Percentiles rank a stretch among this genome's conserved stretches.
Evolutionary conservation across 139 green algal genomes (phyloP).

Genomic region (Chlorella sp.): DNA sequence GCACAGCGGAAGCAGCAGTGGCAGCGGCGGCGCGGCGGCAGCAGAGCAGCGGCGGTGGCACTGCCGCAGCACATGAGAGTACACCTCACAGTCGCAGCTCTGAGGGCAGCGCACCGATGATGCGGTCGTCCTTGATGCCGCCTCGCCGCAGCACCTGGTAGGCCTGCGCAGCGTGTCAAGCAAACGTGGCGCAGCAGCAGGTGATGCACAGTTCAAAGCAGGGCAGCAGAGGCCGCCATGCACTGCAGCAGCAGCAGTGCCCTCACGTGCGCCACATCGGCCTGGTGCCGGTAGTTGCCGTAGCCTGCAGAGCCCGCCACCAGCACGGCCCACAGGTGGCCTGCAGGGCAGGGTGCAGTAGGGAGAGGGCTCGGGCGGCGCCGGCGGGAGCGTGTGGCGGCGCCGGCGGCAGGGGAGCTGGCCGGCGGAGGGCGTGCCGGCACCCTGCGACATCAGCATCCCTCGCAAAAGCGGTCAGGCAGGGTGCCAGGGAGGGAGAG

Average conservation of each 20-base stretch:
- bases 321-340: conserved; percentile 87
- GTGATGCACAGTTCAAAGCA: too few species aligned
- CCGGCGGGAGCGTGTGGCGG: not conserved
- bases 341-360: conserved; percentile 46
- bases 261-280: conserved; percentile 75
- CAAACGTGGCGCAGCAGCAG: too few species aligned
- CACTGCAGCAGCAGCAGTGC: not conserved
- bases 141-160: conserved; percentile 80
- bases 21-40: not conserved
- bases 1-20: not conserved
- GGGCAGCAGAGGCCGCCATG: not conserved
- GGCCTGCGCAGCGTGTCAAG: too few species aligned
- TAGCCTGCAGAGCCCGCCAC: conserved; percentile 87
- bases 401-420: not conserved
- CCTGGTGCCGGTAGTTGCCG: conserved; percentile 94
- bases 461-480: not conserved
- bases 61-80: not conserved
- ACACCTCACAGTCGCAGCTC: conserved; percentile 36
- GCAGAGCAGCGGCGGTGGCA: not conserved
- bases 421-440: not conserved
- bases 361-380: not conserved
- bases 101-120: conserved; percentile 41
- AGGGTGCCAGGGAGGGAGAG: not conserved
- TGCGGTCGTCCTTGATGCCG: conserved; percentile 61
- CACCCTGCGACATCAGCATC: not conserved